Conservation (phyloP, 371 early-diverging fungal genomes). For the Zopfochytrium polystomum region DNA sequence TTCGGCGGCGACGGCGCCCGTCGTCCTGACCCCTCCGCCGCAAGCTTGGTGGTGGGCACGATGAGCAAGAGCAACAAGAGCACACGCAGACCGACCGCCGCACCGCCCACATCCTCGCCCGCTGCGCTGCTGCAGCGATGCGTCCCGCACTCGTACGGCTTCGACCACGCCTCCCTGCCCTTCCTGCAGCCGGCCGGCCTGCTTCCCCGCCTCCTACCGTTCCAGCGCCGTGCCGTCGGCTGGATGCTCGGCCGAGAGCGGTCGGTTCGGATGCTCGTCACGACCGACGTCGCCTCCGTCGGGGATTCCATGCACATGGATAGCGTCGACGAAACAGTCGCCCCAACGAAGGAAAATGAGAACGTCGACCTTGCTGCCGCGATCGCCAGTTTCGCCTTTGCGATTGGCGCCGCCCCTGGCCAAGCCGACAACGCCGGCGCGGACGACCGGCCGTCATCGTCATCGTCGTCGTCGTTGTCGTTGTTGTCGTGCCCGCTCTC, state of each 20-base stretch:
- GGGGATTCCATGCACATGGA: background rate
- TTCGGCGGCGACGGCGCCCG: too few relatives aligned
- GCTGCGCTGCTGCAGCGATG: too few relatives aligned
- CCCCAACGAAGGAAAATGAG: background rate
- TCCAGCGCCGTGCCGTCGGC: slow-evolving; percentile 26
- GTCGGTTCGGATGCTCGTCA: background rate
- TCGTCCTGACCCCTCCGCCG: too few relatives aligned
- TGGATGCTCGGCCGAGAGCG: slow-evolving; percentile 42
- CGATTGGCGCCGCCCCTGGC: slow-evolving; percentile 1
- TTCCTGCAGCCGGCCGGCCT: too few relatives aligned
- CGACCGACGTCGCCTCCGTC: background rate
- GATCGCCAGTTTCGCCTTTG: background rate
- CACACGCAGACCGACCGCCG: too few relatives aligned
- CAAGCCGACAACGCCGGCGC: background rate
- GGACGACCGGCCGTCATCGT: background rate
- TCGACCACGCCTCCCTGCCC: too few relatives aligned
- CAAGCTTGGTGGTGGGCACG: too few relatives aligned
- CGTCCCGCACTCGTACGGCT: too few relatives aligned
- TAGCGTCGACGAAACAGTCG: background rate
- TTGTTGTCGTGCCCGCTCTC: background rate
- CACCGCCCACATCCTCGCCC: too few relatives aligned
- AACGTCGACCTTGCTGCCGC: slow-evolving; percentile 8
- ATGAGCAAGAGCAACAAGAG: too few relatives aligned
- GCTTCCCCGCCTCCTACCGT: slow-evolving; percentile 34
- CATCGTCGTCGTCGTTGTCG: slow-evolving; percentile 7